These are phyloP conservation scores for Meira miltonrushii DNA, from an alignment of 1,284 basidiomycete species.

Conservation along the genomic window DNA sequence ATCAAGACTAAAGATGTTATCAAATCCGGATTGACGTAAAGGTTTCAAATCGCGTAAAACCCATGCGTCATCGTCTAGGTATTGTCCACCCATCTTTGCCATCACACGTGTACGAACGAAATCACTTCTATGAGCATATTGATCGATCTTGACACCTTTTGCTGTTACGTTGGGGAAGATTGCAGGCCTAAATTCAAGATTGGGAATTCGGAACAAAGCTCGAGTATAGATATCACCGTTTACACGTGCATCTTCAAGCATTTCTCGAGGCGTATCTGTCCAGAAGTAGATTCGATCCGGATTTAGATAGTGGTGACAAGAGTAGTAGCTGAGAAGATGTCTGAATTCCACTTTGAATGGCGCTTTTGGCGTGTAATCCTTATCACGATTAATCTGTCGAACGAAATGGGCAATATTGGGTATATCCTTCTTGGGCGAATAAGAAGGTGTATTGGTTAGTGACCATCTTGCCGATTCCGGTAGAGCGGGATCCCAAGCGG, in stretches of 20 bases:
- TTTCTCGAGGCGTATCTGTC: conserved; percentile 5
- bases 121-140: conserved; percentile 9
- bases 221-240: conserved; percentile 1
- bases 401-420: conserved; percentile 13
- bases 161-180: conserved; percentile 8
- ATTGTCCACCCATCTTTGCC: conserved; percentile 6
- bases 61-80: conserved; percentile 11
- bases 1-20: conserved; percentile 6
- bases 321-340: conserved; percentile 9
- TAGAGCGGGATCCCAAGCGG: too few relatives aligned
- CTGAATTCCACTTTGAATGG: conserved; percentile 6
- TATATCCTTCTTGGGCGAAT: conserved; percentile 1
- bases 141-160: conserved; percentile 1
- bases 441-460: neutral
- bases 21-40: conserved; percentile 7
- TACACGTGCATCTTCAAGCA: conserved; percentile 1
- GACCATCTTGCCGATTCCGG: too few relatives aligned
- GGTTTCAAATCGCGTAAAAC: conserved; percentile 8
- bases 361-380: neutral
- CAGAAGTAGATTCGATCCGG: conserved; percentile 10
- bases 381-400: conserved; percentile 8
- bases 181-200: conserved; percentile 1
- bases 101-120: conserved; percentile 7
- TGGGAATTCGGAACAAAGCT: conserved; percentile 2
- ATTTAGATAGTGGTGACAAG: conserved; percentile 7